Evolutionary conservation across 495 filamentous ascomycete genomes (phyloP), one percentile per base, ranked within the genome.

Genomic region (Lasiosphaeriaceae sp.): DNA sequence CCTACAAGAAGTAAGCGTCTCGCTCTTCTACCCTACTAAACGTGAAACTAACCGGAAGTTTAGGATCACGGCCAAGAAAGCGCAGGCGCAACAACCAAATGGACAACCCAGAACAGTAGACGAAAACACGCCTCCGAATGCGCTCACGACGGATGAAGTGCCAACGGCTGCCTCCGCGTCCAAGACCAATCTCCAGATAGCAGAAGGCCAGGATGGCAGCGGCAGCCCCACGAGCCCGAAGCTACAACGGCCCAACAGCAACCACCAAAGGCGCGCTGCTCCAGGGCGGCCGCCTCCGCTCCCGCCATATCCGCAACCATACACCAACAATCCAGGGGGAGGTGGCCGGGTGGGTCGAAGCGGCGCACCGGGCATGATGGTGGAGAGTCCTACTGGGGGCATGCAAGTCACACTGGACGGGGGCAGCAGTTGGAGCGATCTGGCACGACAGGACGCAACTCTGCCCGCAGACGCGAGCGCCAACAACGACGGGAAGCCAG

Each of bases 341-440:
- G 44, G 43, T 66, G 44, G 43, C 66, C 71, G 68, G 47, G 60
- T 52, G 7, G 66, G 66, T 60, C 66, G 77, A 61, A 57, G 61
- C 53, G 56, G 54, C 55, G 50, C 62, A 63, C 49, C 73, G 69
- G 47, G 74, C 17, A 78, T 82, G 59, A 80, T 85, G 47, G 90
- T 90, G 50, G 83, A 83, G 37, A 89, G 86, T 44, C 87, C 88
- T 57, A 83, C 88, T 11, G 93, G 94, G 53, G 94, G 94, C 8
- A 80, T 96, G 55, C 92, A 96, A 64, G 88, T 97, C 62, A 91
- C 93, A 3, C 80, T 97, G 11, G 90, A 94, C 65, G 92, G 90
- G 66, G 81, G 83, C 5, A 90, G 92, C 41, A 90, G 86, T 62
- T 96, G 93, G 94, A 90, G 85, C 44, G 88, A 96, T 52, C 78